These are phyloP conservation scores for Pseudogymnoascus sp. DNA, from an alignment of 2,329 filamentous ascomycete genomes.

Conservation along the genomic window DNA sequence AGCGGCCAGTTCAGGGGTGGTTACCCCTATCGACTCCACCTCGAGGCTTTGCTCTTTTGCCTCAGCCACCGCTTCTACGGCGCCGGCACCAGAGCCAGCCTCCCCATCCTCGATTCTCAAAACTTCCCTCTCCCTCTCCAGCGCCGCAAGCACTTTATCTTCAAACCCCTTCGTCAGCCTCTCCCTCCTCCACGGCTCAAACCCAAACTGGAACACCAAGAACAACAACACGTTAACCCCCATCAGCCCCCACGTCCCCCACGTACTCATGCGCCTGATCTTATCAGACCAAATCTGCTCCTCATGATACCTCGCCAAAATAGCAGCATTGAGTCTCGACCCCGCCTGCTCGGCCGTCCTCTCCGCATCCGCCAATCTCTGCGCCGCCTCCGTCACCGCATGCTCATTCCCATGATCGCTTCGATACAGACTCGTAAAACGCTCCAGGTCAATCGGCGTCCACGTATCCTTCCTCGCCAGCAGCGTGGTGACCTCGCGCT, in stretches of 20 bases:
- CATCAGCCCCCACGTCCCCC: constrained; percentile 98
- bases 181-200: constrained; percentile 84
- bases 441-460: constrained; percentile 79
- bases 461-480: constrained; percentile 91
- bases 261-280: constrained; percentile 84
- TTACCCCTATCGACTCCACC: constrained; percentile 2
- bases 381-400: constrained; percentile 65
- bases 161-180: constrained; percentile 78
- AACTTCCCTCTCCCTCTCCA: constrained; percentile 49
- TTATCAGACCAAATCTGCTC: constrained; percentile 99
- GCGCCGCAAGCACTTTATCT: constrained; percentile 62
- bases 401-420: constrained; percentile 91
- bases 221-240: constrained; percentile 89
- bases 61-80: constrained; percentile 1
- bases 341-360: constrained; percentile 70
- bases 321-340: constrained; percentile 69
- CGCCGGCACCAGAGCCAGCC: constrained; percentile 15
- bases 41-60: background rate
- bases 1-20: constrained; percentile 17
- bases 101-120: constrained; percentile 17
- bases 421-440: constrained; percentile 88
- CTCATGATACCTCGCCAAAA: constrained; percentile 90
- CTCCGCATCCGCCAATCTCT: constrained; percentile 68
- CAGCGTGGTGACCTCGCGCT: constrained; percentile 91
- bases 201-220: constrained; percentile 75